phyloP scores from a whole-genome alignment of 1,139 yeast genomes.

The Blastobotrys illinoisensis region DNA sequence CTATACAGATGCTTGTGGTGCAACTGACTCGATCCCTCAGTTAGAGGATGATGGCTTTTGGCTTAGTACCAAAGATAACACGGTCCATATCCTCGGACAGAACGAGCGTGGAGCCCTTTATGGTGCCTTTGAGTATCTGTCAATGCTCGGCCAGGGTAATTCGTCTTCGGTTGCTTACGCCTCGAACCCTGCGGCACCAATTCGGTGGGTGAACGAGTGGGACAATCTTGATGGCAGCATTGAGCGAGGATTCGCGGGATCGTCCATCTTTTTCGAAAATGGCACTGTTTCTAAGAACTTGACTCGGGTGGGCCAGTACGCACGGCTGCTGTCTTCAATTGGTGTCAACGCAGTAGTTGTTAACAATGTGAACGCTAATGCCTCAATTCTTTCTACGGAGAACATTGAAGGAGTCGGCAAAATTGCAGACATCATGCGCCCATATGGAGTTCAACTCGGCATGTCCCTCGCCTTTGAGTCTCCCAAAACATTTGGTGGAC shows the following conservation, averaged over 20 bases:
- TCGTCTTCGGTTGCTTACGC: background rate
- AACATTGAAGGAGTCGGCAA: slow-evolving; percentile 1
- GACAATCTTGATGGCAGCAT: slow-evolving; percentile 6
- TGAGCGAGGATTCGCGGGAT: slow-evolving; percentile 6
- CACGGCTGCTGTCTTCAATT: slow-evolving; percentile 3
- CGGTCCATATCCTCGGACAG: background rate
- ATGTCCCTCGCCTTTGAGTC: slow-evolving; percentile 2
- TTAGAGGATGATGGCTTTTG: too few relatives aligned
- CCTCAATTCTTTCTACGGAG: background rate
- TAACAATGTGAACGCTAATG: slow-evolving; percentile 4
- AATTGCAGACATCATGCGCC: slow-evolving; percentile 5
- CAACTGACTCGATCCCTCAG: too few relatives aligned
- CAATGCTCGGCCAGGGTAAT: slow-evolving; percentile 4
- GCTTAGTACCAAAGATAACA: too few relatives aligned
- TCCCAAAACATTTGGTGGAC: background rate
- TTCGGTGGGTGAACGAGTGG: slow-evolving; percentile 6
- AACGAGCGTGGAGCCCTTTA: slow-evolving; percentile 6
- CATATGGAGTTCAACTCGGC: slow-evolving; percentile 2
- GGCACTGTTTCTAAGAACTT: background rate
- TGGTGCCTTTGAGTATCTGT: slow-evolving; percentile 4
- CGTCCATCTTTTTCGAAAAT: slow-evolving; percentile 4
- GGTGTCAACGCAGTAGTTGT: background rate
- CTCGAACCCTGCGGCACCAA: slow-evolving; percentile 1
- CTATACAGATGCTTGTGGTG: too few relatives aligned
- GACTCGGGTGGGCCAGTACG: slow-evolving; percentile 3